A percentile compares a stretch with the other conserved stretches of the same genome.
Evolutionary conservation across 1,284 basidiomycete genomes (phyloP).

Genomic region (Rhodotorula glutinis): DNA sequence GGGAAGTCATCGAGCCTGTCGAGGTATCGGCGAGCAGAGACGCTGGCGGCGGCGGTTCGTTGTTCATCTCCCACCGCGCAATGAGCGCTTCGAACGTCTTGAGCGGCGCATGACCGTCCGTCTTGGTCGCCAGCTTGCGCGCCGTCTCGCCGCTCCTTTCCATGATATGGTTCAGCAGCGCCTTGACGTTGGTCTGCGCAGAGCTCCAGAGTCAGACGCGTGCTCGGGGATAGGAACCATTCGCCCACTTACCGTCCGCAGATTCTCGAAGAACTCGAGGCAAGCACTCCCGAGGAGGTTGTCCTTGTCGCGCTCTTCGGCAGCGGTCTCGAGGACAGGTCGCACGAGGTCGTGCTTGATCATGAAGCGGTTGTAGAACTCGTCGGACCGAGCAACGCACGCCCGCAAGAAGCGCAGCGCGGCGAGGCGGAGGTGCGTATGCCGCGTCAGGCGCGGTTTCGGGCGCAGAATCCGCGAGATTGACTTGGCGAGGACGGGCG

Average conservation of each 20-base stretch:
- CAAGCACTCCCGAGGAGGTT: conserved; percentile 91
- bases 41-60: conserved; percentile 64
- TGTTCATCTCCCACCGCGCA: conserved; percentile 83
- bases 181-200: conserved; percentile 51
- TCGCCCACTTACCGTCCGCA: conserved; percentile 65
- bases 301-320: conserved; percentile 77
- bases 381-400: conserved; percentile 78
- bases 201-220: conserved; percentile 7
- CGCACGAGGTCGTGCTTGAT: conserved; percentile 79
- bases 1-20: not conserved
- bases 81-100: conserved; percentile 70
- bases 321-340: conserved; percentile 76
- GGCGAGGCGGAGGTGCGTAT: conserved; percentile 86
- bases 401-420: conserved; percentile 87
- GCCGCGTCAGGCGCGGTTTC: conserved; percentile 58
- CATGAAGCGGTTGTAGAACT: conserved; percentile 78
- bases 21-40: conserved; percentile 5
- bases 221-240: conserved; percentile 4
- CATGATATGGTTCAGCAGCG: conserved; percentile 79
- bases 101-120: conserved; percentile 44
- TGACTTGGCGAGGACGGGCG: conserved; percentile 62
- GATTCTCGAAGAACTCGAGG: conserved; percentile 89
- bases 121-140: conserved; percentile 62
- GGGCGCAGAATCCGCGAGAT: conserved; percentile 66
- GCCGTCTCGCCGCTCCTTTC: conserved; percentile 67